Conservation (phyloP, 768 basidiomycete genomes). For the Leccinum fibrillosum region DNA sequence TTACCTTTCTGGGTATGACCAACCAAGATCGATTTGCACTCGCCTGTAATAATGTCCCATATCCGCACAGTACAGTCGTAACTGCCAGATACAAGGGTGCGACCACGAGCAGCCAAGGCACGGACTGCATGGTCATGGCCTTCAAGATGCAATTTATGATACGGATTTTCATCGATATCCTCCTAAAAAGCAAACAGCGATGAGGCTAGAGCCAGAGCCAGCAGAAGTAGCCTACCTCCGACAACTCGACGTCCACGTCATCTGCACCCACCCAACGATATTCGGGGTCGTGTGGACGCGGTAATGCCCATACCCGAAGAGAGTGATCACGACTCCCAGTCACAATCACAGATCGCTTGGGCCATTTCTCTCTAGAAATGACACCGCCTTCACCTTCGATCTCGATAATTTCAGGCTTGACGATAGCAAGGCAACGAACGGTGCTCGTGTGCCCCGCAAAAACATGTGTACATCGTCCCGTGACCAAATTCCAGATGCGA, state of each 20-base stretch:
- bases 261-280: conserved; percentile 66
- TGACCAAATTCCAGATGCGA: conserved; percentile 83
- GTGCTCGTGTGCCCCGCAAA: conserved; percentile 97
- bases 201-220: not conserved
- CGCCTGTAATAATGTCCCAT: conserved; percentile 88
- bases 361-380: conserved; percentile 67
- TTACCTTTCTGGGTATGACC: conserved; percentile 91
- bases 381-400: conserved; percentile 62
- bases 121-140: conserved; percentile 93
- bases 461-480: conserved; percentile 82
- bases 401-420: conserved; percentile 87
- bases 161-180: conserved; percentile 81
- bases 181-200: conserved; percentile 35
- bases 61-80: conserved; percentile 95
- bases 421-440: conserved; percentile 92
- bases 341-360: conserved; percentile 67
- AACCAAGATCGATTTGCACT: conserved; percentile 73
- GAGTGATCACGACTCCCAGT: conserved; percentile 71
- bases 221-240: conserved; percentile 35
- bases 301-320: conserved; percentile 64
- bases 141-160: conserved; percentile 77
- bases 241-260: conserved; percentile 56
- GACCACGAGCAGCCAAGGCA: conserved; percentile 86
- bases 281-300: conserved; percentile 68
- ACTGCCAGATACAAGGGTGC: conserved; percentile 90